Conservation (phyloP, 108 stramenopile species). For the Cyclotella baltica region DNA sequence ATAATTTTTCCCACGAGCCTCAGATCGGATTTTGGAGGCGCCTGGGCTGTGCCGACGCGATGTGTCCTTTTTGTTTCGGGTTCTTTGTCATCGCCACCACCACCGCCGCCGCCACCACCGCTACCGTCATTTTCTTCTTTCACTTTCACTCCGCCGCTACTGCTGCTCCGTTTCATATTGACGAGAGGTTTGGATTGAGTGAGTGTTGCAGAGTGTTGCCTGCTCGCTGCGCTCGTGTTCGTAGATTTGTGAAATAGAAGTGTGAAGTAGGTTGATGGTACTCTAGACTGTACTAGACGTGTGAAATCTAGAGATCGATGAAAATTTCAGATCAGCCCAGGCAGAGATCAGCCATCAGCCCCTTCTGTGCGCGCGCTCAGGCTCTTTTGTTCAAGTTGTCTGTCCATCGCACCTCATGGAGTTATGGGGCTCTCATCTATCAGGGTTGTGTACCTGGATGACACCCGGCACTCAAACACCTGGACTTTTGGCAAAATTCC, state of each 20-base stretch:
- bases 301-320: too few species aligned
- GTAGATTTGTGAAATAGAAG: too few species aligned
- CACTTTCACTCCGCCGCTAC: too few species aligned
- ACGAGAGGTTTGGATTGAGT: not conserved
- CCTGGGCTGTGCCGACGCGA: not conserved
- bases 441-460: too few species aligned
- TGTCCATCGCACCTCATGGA: not conserved
- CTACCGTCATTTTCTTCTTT: not conserved
- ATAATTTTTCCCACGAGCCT: not conserved
- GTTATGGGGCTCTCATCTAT: too few species aligned
- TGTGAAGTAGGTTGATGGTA: too few species aligned
- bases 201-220: not conserved
- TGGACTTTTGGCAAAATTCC: too few species aligned
- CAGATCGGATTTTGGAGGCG: not conserved
- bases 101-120: not conserved
- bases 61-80: not conserved
- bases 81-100: conserved; percentile 19
- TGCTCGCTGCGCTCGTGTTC: not conserved
- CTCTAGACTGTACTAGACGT: too few species aligned
- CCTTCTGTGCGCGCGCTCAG: too few species aligned
- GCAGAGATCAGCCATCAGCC: too few species aligned
- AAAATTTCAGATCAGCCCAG: too few species aligned
- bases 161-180: not conserved
- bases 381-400: not conserved
- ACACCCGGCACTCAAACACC: too few species aligned